Base-by-base conservation (phyloP, 805 yeast species). In the Jamesozyma hellenica region DNA sequence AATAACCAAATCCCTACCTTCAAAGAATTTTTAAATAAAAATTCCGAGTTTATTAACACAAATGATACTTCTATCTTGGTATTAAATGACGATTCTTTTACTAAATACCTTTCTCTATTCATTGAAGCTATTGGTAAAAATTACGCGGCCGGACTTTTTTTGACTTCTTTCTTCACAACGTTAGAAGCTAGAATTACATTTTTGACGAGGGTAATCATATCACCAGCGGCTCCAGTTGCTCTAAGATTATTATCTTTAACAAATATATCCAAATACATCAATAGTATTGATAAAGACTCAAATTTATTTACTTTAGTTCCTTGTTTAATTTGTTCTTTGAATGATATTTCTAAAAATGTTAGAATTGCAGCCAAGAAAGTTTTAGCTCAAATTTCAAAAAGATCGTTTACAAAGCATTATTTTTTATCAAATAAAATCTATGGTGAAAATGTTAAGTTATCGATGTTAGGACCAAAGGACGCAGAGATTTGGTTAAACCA, bases 391-490 rank as follows among this genome's bases (percentile, higher is more conserved):
- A 65, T 73, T 38, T 41, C 63, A 3, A 51, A 55, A 29, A 62
- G 70, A 59, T 53, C 66, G 31, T 49, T 56, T 8, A 45, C 63
- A 14, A 63, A 65, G 34, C 68, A 67, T 50, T 65, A 76, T 40
- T 68, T 73, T 45, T 57, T 80, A 58, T 70, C 69, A 25, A 67
- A 72, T 14, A 66, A 68, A 34, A 66, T 86, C 13, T 88, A 81
- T 53, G 86, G 81, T 11, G 53, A 52, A 3, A 56, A 64, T 8
- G 50, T 66, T 11, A 48, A 49, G 8, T 35, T 82, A 37, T 74
- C 80, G 19, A 64, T 79, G 39, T 67, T 84, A 19, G 63, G 79
- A 17, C 81, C 86, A 28, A 72, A 72, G 34, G 95, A 86, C 53
- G 75, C 77, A n/a, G 59, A 58, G 16, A 40, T 49, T 2, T 60